Evolutionary conservation across 1,284 basidiomycete species (phyloP).

Genomic region (Cryptococcus sp.): DNA sequence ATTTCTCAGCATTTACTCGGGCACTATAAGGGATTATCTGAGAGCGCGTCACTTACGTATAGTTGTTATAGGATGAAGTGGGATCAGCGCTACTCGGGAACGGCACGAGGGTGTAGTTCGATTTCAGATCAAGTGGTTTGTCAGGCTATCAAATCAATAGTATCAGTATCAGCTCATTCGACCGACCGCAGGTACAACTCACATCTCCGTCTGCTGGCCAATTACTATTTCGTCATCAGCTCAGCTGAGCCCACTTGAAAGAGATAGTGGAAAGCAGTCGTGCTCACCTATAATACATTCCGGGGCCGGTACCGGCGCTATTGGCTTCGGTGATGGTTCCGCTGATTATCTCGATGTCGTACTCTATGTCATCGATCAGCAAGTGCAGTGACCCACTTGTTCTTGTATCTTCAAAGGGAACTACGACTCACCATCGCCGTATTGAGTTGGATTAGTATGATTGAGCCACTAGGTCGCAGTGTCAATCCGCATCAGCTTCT

Average conservation of each 20-base stretch:
- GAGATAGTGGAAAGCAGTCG: too few relatives aligned
- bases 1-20: background rate
- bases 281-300: background rate
- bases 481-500: constrained; percentile 2
- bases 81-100: constrained; percentile 11
- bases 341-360: constrained; percentile 12
- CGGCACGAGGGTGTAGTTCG: background rate
- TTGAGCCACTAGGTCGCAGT: constrained; percentile 13
- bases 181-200: background rate
- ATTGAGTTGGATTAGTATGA: constrained; percentile 8
- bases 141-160: background rate
- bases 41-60: constrained; percentile 6
- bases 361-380: background rate
- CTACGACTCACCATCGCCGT: constrained; percentile 3
- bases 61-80: constrained; percentile 10
- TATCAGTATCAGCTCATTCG: background rate
- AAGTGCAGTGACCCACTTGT: too few relatives aligned
- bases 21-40: too few relatives aligned
- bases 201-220: background rate
- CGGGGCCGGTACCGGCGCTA: background rate
- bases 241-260: too few relatives aligned
- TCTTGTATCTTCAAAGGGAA: too few relatives aligned
- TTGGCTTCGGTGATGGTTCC: constrained; percentile 3
- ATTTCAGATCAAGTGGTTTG: background rate
- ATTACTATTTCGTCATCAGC: background rate